These are phyloP conservation scores for Vanilla planifolia DNA, from an alignment of 106 monocot genomes.

Conservation along the genomic window DNA sequence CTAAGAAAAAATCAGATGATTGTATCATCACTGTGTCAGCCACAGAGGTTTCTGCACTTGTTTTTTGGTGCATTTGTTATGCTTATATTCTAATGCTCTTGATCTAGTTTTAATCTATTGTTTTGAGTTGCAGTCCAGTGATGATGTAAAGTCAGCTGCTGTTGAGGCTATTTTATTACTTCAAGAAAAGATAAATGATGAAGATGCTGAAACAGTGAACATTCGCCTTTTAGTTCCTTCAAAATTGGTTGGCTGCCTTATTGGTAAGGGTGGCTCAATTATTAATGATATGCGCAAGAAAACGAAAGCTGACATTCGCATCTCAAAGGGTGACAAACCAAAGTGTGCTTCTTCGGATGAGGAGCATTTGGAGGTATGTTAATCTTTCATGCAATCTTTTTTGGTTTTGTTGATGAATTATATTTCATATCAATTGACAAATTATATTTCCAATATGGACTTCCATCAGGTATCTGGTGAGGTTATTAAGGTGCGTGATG, in stretches of 20 bases:
- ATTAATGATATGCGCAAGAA: slow-evolving; percentile 85
- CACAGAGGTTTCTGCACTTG: slow-evolving; percentile 39
- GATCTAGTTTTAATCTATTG: slow-evolving; percentile 2
- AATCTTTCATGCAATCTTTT: background rate
- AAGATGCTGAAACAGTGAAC: slow-evolving; percentile 50
- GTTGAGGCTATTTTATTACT: slow-evolving; percentile 83
- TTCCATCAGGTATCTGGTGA: slow-evolving; percentile 67
- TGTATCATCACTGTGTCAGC: slow-evolving; percentile 76
- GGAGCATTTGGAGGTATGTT: slow-evolving; percentile 81
- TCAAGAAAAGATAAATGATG: slow-evolving; percentile 85
- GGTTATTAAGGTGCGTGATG: slow-evolving; percentile 53
- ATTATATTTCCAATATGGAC: background rate
- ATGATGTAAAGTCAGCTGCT: slow-evolving; percentile 74
- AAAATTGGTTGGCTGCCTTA: slow-evolving; percentile 84
- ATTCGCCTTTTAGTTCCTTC: slow-evolving; percentile 78
- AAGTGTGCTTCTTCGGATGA: slow-evolving; percentile 51
- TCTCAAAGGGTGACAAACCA: slow-evolving; percentile 82
- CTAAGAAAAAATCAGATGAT: slow-evolving; percentile 52
- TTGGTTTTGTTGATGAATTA: background rate
- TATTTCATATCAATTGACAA: background rate
- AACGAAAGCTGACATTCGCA: slow-evolving; percentile 77
- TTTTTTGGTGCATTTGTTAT: slow-evolving; percentile 1
- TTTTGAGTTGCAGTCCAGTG: slow-evolving; percentile 37
- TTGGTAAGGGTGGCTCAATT: slow-evolving; percentile 84
- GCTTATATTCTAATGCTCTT: background rate